A percentile compares a stretch with the other conserved stretches of the same genome.
phyloP scores from a whole-genome alignment of 768 basidiomycete species.

The Phaffia tasmanica region DNA sequence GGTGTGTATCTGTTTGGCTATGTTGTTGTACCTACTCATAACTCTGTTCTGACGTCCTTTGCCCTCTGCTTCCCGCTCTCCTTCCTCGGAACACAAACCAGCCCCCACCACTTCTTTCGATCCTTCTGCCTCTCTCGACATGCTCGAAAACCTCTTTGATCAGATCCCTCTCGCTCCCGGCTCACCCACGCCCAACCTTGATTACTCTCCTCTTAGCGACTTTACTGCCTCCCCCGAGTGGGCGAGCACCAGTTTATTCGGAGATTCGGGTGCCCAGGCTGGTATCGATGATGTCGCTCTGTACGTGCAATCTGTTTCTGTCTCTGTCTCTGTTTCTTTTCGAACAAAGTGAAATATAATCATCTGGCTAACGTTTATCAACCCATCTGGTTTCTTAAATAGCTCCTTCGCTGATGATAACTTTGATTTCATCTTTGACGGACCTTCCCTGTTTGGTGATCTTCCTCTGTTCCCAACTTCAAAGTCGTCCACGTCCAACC shows the following conservation, averaged over 20 bases:
- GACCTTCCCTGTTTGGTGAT: constrained; percentile 14
- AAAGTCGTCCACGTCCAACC: background rate
- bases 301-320: background rate
- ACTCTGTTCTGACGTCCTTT: background rate
- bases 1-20: background rate
- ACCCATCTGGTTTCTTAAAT: background rate
- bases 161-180: background rate
- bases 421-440: constrained; percentile 21
- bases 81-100: background rate
- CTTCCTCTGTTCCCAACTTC: constrained; percentile 20
- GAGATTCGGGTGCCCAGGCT: constrained; percentile 19
- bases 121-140: background rate
- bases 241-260: constrained; percentile 13
- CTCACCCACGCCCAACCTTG: constrained; percentile 22
- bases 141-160: constrained; percentile 6
- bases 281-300: constrained; percentile 22
- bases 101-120: constrained; percentile 5
- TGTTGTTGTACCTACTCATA: background rate
- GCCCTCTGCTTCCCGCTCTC: background rate
- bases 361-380: background rate
- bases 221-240: constrained; percentile 25
- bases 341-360: too few species aligned
- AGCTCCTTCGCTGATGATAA: constrained; percentile 17
- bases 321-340: too few species aligned
- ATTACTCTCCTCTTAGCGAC: constrained; percentile 21